Evolutionary conservation across 371 early-diverging fungal species (phyloP).

Genomic region (Mortierella sp.): DNA sequence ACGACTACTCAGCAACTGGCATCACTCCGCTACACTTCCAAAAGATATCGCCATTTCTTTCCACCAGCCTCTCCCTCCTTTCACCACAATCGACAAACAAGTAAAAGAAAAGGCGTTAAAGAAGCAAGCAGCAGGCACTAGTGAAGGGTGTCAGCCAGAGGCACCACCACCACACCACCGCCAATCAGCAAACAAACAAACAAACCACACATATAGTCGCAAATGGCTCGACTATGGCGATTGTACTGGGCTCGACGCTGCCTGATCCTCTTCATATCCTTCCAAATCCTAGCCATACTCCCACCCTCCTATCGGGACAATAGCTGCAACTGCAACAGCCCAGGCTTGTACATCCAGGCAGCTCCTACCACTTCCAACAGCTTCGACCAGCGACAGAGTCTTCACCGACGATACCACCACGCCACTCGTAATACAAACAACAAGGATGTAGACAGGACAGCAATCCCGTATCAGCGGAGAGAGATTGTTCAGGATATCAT

Average conservation of each 20-base stretch:
- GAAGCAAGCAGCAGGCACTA: not conserved
- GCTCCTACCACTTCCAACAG: not conserved
- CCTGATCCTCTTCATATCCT: constrained; percentile 23
- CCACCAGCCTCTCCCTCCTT: not conserved
- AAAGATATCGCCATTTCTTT: not conserved
- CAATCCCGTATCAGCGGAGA: not conserved
- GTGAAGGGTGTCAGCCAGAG: constrained; percentile 11
- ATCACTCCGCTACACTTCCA: not conserved
- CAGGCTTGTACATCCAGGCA: not conserved
- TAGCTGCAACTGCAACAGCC: not conserved
- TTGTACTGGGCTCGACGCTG: constrained; percentile 24
- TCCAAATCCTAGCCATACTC: constrained; percentile 16
- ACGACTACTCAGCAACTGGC: not conserved
- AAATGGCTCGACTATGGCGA: constrained; percentile 31
- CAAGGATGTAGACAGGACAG: not conserved
- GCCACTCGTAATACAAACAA: not conserved
- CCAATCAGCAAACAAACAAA: not conserved
- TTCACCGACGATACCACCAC: not conserved
- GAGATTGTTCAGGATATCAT: constrained; percentile 22
- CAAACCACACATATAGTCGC: constrained; percentile 16
- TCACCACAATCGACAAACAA: not conserved
- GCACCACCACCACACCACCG: not conserved
- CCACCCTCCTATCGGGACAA: not conserved
- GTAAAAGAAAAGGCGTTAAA: not conserved
- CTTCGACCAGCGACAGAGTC: not conserved